phyloP scores from a whole-genome alignment of 2,329 filamentous ascomycete genomes.

The Drechslerella dactyloides region DNA sequence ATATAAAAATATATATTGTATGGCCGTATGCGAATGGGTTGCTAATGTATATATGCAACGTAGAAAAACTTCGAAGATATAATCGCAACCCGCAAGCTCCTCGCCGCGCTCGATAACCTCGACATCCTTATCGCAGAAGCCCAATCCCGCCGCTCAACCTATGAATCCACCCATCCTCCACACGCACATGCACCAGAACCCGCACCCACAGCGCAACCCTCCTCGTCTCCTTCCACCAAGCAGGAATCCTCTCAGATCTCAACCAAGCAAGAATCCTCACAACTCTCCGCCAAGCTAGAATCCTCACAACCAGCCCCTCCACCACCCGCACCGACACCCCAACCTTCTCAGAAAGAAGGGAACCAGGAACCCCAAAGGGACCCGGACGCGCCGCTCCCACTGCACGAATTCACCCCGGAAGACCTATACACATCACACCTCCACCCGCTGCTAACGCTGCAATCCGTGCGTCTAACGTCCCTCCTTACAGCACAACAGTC shows the following conservation, averaged over 20 bases:
- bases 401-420: slow-evolving; percentile 27
- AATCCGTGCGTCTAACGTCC: slow-evolving; percentile 30
- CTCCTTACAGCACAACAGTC: slow-evolving; percentile 31
- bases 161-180: slow-evolving; percentile 22
- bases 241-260: slow-evolving; percentile 1
- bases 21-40: too few species aligned
- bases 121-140: slow-evolving; percentile 46
- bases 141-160: slow-evolving; percentile 22
- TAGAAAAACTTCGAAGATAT: slow-evolving; percentile 50
- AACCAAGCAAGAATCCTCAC: neutral
- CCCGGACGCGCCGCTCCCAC: neutral
- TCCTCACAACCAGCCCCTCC: neutral
- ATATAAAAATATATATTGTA: too few species aligned
- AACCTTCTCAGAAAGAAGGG: slow-evolving; percentile 6
- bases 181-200: slow-evolving; percentile 11
- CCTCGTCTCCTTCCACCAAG: neutral
- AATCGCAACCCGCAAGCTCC: slow-evolving; percentile 31
- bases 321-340: slow-evolving; percentile 17
- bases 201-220: slow-evolving; percentile 26
- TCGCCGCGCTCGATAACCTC: slow-evolving; percentile 40
- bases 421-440: slow-evolving; percentile 44
- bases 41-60: neutral
- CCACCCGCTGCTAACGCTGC: slow-evolving; percentile 32
- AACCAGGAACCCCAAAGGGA: slow-evolving; percentile 9
- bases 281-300: neutral